Percentiles rank a stretch among this genome's conserved stretches.
Conservation (phyloP, 495 filamentous ascomycete genomes). For the Neurospora cerealis region DNA sequence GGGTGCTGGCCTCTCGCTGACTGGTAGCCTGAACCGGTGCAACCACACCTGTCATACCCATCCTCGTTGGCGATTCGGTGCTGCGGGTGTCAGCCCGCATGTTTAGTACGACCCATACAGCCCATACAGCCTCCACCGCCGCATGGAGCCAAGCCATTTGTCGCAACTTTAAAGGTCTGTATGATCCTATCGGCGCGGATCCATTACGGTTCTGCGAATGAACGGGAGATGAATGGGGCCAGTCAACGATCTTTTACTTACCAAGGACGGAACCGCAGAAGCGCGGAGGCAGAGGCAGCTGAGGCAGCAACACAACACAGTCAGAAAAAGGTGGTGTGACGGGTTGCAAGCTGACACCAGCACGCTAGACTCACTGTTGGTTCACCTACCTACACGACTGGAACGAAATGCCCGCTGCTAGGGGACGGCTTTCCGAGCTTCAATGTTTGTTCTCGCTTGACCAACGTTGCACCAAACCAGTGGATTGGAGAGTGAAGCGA, state of each 20-base stretch:
- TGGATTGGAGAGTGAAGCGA: background rate
- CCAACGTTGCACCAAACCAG: background rate
- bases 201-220: background rate
- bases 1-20: background rate
- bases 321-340: background rate
- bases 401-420: background rate
- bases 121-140: background rate
- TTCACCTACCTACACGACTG: background rate
- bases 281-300: background rate
- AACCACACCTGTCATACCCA: background rate
- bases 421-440: background rate
- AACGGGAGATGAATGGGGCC: background rate
- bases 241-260: background rate
- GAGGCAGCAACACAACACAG: background rate
- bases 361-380: background rate
- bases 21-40: background rate
- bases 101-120: background rate
- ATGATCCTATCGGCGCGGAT: background rate
- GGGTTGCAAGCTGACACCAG: background rate
- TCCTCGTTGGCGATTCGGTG: background rate
- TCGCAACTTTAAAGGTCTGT: background rate
- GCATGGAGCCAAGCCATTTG: background rate
- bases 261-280: background rate
- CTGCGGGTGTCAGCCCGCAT: background rate
- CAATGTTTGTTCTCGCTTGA: background rate